These are phyloP conservation scores for Alternaria gaisen DNA, from an alignment of 2,329 filamentous ascomycete species.

Conservation along the genomic window DNA sequence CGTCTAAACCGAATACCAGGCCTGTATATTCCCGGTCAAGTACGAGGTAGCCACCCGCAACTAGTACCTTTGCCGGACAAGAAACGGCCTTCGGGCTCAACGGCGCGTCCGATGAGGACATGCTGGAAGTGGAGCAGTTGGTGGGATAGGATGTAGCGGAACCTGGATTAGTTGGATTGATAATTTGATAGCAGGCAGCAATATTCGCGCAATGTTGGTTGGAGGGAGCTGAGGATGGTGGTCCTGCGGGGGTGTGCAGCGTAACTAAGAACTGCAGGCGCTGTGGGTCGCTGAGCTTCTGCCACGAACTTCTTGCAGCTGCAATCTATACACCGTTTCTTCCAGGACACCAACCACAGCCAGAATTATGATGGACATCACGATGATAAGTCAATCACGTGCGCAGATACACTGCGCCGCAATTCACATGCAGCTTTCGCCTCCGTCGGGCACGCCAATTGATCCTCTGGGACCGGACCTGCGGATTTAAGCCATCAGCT, in stretches of 20 bases:
- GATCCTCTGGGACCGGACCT: constrained; percentile 12
- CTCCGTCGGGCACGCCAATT: not conserved
- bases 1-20: constrained; percentile 70
- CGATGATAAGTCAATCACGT: constrained; percentile 20
- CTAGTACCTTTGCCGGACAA: constrained; percentile 93
- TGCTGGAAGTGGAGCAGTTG: constrained; percentile 23
- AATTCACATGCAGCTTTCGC: constrained; percentile 15
- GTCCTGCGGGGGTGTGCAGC: constrained; percentile 28
- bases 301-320: constrained; percentile 17
- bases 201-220: constrained; percentile 29
- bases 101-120: constrained; percentile 23
- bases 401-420: constrained; percentile 10
- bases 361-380: constrained; percentile 1
- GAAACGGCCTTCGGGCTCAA: constrained; percentile 66
- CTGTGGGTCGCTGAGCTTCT: constrained; percentile 24
- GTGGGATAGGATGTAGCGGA: constrained; percentile 12
- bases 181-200: constrained; percentile 21
- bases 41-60: constrained; percentile 94
- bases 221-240: constrained; percentile 24
- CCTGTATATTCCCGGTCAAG: constrained; percentile 88
- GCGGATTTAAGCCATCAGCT: constrained; percentile 31
- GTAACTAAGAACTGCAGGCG: constrained; percentile 10
- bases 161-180: constrained; percentile 15
- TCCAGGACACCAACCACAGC: not conserved
- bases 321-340: constrained; percentile 5